Percentiles rank a stretch among this genome's conserved stretches.
These are phyloP conservation scores for Rugosomyces carneus DNA, from an alignment of 1,284 basidiomycete genomes.

Conservation along the genomic window DNA sequence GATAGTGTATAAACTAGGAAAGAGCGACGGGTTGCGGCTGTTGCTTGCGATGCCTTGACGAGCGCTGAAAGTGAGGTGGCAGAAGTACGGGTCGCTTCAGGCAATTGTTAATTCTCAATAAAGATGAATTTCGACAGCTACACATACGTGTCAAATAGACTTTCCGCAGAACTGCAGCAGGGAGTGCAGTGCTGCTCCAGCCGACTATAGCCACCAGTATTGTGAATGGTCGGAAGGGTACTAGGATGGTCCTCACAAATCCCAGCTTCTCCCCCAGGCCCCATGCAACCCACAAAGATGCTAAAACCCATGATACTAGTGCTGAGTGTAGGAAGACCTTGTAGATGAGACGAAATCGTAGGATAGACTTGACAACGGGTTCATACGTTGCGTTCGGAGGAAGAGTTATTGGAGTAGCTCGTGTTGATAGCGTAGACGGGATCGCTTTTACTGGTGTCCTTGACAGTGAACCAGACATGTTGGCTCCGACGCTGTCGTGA, in stretches of 20 bases:
- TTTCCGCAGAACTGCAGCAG: slow-evolving; percentile 50
- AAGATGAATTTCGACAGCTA: not conserved
- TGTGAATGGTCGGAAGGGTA: slow-evolving; percentile 34
- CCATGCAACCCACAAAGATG: slow-evolving; percentile 36
- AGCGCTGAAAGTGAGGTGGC: slow-evolving; percentile 48
- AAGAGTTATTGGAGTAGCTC: slow-evolving; percentile 41
- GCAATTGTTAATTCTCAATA: not conserved
- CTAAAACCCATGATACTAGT: slow-evolving; percentile 39
- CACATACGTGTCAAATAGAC: slow-evolving; percentile 46
- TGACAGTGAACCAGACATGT: slow-evolving; percentile 11
- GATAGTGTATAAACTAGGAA: slow-evolving; percentile 40
- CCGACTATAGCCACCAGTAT: slow-evolving; percentile 23
- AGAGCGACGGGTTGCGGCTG: slow-evolving; percentile 37
- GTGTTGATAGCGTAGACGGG: slow-evolving; percentile 34
- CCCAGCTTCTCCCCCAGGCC: slow-evolving; percentile 29
- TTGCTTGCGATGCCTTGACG: slow-evolving; percentile 39
- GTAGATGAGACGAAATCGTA: slow-evolving; percentile 49
- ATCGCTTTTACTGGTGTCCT: slow-evolving; percentile 27
- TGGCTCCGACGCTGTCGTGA: not conserved
- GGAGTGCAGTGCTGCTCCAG: slow-evolving; percentile 36
- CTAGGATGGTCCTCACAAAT: slow-evolving; percentile 26
- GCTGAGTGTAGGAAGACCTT: slow-evolving; percentile 47
- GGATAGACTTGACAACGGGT: slow-evolving; percentile 49
- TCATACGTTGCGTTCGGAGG: slow-evolving; percentile 48
- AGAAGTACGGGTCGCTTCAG: slow-evolving; percentile 37